These are phyloP conservation scores for Laburnicola sp. DNA, from an alignment of 2,329 filamentous ascomycete genomes.

Conservation along the genomic window DNA sequence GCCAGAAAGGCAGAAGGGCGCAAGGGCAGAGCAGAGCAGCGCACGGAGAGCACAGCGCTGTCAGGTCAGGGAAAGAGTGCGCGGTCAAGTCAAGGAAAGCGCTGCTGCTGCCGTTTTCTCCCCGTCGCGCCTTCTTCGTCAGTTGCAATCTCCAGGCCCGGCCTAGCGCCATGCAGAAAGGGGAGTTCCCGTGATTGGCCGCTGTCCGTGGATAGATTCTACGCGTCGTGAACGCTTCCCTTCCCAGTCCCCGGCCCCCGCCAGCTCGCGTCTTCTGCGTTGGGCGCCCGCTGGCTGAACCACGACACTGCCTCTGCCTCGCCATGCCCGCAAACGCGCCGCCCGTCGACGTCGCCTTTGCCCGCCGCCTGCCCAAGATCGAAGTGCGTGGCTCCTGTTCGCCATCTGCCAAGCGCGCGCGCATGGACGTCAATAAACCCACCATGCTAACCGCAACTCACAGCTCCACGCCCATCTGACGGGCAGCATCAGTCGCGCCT, in stretches of 20 bases:
- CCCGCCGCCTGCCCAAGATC: slow-evolving; percentile 47
- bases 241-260: slow-evolving; percentile 14
- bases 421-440: slow-evolving; percentile 24
- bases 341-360: slow-evolving; percentile 34
- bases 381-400: slow-evolving; percentile 38
- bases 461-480: slow-evolving; percentile 83
- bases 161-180: no score
- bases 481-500: slow-evolving; percentile 73
- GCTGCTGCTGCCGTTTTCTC: neutral
- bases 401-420: slow-evolving; percentile 19
- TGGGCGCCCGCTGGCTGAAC: slow-evolving; percentile 23
- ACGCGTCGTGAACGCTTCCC: no score
- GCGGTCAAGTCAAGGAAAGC: neutral
- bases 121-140: slow-evolving; percentile 16
- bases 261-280: slow-evolving; percentile 23
- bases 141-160: slow-evolving; percentile 14
- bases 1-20: no score
- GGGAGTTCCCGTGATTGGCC: no score
- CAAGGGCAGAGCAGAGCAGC: slow-evolving; percentile 1
- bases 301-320: neutral
- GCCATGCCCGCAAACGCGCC: slow-evolving; percentile 20
- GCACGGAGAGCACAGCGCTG: neutral
- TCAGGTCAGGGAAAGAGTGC: neutral
- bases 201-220: no score
- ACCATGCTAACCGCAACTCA: slow-evolving; percentile 27